Base-by-base conservation (phyloP, 2,329 filamentous ascomycete genomes). In the Alternaria infectoria region DNA sequence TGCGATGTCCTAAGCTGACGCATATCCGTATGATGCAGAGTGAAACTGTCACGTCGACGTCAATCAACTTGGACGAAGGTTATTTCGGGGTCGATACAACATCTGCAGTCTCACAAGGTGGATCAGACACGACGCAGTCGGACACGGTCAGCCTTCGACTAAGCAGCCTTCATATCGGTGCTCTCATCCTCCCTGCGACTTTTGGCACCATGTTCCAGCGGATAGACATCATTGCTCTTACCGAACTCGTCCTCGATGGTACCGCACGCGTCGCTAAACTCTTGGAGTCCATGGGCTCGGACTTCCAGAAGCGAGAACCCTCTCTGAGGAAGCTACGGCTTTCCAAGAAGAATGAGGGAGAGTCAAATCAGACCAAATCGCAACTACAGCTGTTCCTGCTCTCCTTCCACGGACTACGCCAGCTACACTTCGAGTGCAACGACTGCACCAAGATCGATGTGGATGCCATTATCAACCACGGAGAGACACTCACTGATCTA, bases 331-430 rank as follows among this genome's bases (percentile, higher is more conserved):
- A 46, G 19, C 19, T 46, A 2, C 19, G 44, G 2, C 21, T 46
- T 23, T 1, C 3, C 12, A 0, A 0, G 19, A 5, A 3, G 44
- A 10, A 19, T 23, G 44, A 46, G 8, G 17, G 0, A 3, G 7
- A 0, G 12, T 46, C 44, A 23, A 5, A 13, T 46, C 3, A 45
- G 5, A 8, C 9, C 3, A 6, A 0, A 3, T 13, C 11, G 0
- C 44, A 46, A 1, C 44, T 46, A 46, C 0, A 23, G 19, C 3
- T 23, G 44, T 46, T 46, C 0, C 13, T 46, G 2, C 21, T n/a
- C 44, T 46, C 44, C 1, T 46, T 46, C 44, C 44, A 25, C 7
- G 44, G 44, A 23, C 19, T 46, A 0, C 4, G 21, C 13, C 17
- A 46, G 19, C 12, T 46, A 21, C 44, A 46, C 1, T 23, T 3